Evolutionary conservation across 2,329 filamentous ascomycete genomes (phyloP), one percentile per base, ranked within the genome.

Genomic region (Colletotrichum sp.): DNA sequence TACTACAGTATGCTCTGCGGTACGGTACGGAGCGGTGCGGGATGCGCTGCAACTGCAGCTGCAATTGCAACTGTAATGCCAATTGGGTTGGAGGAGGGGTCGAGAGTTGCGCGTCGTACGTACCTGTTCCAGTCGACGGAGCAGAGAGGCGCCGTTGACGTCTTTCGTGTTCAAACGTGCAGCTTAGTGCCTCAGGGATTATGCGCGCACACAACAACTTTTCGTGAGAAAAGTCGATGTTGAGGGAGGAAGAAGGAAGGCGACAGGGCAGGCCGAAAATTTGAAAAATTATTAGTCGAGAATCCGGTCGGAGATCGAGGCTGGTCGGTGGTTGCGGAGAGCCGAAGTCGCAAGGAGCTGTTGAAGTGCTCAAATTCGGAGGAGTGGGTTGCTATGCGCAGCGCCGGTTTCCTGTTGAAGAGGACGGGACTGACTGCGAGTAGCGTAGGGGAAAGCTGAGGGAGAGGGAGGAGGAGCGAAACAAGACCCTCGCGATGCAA

Each of bases 291-390:
- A 55, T 39, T 44, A 39, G 70, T 69, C 67, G 49, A 44, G 64
- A 64, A 55, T 29, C 11, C 15, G 25, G 71, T 76, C 74, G 74
- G 74, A 76, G 74, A 76, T 74, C 64, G 71, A 76, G 71, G 49
- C n/a, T 22, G 71, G 44, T 74, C 36, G 71, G 59, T 74, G 70
- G 59, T 69, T 49, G 74, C 71, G 70, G 70, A 76, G 65, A 59
- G 74, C 74, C 74, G 74, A 74, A 74, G 70, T 73, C 71, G 71
- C 74, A 69, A 76, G 57, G 71, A 74, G 71, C 71, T 57, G 64
- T 76, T 76, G 71, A 76, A 76, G 74, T 76, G 74, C 74, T 76
- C 73, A 36, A 30, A 52, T 52, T 69, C 34, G 74, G 74, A 76
- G 49, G 36, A 29, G 70, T 65, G 57, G 59, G 32, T 71, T 49